phyloP scores from a whole-genome alignment of 2,329 filamentous ascomycete species.

The Aaosphaeria arxii region DNA sequence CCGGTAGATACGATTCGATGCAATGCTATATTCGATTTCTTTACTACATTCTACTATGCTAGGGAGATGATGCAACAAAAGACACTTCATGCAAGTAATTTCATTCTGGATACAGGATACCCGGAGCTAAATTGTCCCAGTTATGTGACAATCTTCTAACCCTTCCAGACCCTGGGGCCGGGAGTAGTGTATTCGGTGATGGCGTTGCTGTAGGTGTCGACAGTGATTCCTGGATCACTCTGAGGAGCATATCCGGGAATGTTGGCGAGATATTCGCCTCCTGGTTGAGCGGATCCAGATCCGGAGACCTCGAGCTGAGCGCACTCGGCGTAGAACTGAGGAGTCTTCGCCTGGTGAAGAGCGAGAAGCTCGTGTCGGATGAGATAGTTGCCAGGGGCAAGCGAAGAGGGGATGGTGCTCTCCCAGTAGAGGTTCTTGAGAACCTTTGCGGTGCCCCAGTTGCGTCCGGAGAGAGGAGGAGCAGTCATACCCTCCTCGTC shows the following conservation, averaged over 20 bases:
- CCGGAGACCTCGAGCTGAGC: constrained; percentile 55
- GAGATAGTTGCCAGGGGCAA: constrained; percentile 53
- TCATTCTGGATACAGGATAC: too few relatives aligned
- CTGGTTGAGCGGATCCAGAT: constrained; percentile 44
- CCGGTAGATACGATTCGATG: too few relatives aligned
- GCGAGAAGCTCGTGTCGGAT: constrained; percentile 58
- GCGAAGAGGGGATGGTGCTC: constrained; percentile 49
- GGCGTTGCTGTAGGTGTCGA: constrained; percentile 48
- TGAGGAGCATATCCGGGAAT: constrained; percentile 45
- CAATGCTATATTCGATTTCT: too few relatives aligned
- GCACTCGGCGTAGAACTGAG: constrained; percentile 57
- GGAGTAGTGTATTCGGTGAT: constrained; percentile 48
- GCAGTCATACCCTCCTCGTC: constrained; percentile 53
- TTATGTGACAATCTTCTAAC: constrained; percentile 20
- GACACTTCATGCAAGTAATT: too few relatives aligned
- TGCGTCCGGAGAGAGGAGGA: constrained; percentile 44
- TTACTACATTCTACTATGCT: too few relatives aligned
- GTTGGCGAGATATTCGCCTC: constrained; percentile 40
- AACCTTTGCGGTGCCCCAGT: constrained; percentile 52
- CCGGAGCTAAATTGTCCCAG: too few relatives aligned
- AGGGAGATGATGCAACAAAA: too few relatives aligned
- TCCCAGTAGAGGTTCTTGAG: constrained; percentile 52
- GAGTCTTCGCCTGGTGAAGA: constrained; percentile 52
- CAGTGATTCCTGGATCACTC: constrained; percentile 50
- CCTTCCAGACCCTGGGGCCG: constrained; percentile 50